These are phyloP conservation scores for Irpex sp. DNA, from an alignment of 1,284 basidiomycete species.

Conservation along the genomic window DNA sequence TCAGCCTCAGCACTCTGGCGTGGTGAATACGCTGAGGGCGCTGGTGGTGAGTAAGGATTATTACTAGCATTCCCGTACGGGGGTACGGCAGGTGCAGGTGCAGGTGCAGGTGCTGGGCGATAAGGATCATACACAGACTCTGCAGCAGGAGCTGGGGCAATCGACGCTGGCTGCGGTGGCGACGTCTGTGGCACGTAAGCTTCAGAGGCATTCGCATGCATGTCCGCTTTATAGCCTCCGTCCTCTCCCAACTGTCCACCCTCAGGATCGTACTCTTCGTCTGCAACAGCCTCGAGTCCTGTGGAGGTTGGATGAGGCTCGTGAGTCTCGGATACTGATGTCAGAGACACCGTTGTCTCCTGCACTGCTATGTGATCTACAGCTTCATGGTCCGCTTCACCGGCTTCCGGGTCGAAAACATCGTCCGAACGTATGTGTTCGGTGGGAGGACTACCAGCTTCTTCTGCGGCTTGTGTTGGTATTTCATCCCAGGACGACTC, in stretches of 20 bases:
- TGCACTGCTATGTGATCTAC: not conserved
- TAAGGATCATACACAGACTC: constrained; percentile 6
- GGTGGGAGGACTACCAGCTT: not conserved
- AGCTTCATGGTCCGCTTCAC: not conserved
- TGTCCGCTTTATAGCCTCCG: not conserved
- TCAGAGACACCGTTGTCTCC: not conserved
- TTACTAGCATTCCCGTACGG: constrained; percentile 16
- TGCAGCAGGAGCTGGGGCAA: not conserved
- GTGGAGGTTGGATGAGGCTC: not conserved
- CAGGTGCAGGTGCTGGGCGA: not conserved
- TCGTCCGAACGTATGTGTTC: not conserved
- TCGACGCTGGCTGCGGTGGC: not conserved
- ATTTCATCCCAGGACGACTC: no score
- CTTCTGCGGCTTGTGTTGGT: not conserved
- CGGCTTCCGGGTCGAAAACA: not conserved
- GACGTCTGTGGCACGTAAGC: not conserved
- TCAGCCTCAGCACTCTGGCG: constrained; percentile 6
- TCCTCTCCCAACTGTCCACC: not conserved
- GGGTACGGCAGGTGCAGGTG: constrained; percentile 10
- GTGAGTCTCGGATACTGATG: not conserved
- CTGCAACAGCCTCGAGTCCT: not conserved
- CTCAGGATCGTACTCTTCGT: not conserved
- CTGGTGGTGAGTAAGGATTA: constrained; percentile 20
- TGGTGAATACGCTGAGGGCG: constrained; percentile 16
- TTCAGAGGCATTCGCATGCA: not conserved